Conservation (phyloP, 2,329 filamentous ascomycete genomes). For the Phyllosticta paracitricarpa region DNA sequence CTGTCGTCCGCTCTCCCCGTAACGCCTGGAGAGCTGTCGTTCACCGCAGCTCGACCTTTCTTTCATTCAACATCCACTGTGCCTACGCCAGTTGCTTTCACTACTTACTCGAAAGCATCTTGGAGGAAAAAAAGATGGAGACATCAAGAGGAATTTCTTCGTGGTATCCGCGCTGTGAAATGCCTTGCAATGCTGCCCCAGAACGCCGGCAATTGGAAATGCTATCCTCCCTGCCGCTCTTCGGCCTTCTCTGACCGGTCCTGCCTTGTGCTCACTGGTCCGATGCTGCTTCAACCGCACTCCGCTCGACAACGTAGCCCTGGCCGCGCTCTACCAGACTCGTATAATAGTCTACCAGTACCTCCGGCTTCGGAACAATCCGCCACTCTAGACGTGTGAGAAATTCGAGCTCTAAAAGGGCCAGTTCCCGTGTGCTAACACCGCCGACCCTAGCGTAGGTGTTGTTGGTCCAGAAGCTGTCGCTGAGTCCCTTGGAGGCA, state of each 20-base stretch:
- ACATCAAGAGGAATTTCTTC: not conserved
- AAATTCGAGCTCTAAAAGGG: constrained; percentile 86
- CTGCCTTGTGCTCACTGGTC: not conserved
- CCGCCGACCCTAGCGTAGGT: constrained; percentile 92
- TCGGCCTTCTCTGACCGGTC: not conserved
- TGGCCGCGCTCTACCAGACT: constrained; percentile 64
- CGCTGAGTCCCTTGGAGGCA: constrained; percentile 88
- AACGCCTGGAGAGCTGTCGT: no score
- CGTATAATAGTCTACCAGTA: constrained; percentile 85
- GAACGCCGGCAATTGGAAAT: constrained; percentile 7
- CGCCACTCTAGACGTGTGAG: constrained; percentile 88
- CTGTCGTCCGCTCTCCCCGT: no score
- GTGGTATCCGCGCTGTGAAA: constrained; percentile 10
- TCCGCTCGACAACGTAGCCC: constrained; percentile 43
- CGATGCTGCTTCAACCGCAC: not conserved
- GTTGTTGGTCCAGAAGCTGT: constrained; percentile 97
- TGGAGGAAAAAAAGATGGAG: not conserved
- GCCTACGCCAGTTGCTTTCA: not conserved
- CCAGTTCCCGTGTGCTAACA: constrained; percentile 80
- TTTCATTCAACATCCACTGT: not conserved
- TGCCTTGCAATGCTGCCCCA: constrained; percentile 10
- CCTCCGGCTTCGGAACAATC: constrained; percentile 91
- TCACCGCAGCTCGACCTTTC: no score
- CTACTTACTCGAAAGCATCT: not conserved
- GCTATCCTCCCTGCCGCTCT: constrained; percentile 3